A percentile compares a stretch with the other conserved stretches of the same genome.
Evolutionary conservation across 164 flowering plant genomes (phyloP).

Genomic region (Chloranthus sessilifolius): DNA sequence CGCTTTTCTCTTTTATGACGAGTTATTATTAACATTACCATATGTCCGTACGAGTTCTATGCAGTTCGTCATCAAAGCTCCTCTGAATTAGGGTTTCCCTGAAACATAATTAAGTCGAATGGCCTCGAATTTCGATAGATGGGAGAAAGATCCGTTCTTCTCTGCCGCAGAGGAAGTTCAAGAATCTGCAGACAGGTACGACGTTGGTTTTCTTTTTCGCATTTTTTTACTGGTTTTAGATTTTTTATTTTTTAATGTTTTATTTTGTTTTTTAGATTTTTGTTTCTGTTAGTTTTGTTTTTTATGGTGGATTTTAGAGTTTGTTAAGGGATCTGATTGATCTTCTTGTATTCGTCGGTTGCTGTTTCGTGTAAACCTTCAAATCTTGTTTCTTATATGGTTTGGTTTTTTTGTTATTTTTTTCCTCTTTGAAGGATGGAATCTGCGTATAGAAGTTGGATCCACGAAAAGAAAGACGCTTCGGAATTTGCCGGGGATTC

Average conservation of each 20-base stretch:
- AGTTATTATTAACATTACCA: no score
- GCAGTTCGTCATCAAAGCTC: background rate
- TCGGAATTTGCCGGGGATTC: constrained; percentile 30
- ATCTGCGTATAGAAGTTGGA: constrained; percentile 82
- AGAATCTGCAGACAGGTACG: constrained; percentile 86
- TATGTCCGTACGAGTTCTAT: no score
- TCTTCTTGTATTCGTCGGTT: no score
- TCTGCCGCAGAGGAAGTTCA: constrained; percentile 90
- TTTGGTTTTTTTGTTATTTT: constrained; percentile 6
- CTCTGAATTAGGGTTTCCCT: no score
- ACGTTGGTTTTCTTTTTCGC: background rate
- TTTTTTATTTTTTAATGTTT: constrained; percentile 7
- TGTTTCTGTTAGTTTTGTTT: constrained; percentile 11
- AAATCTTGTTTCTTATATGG: no score
- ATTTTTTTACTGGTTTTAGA: background rate
- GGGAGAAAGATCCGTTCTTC: constrained; percentile 96
- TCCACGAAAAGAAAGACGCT: constrained; percentile 47
- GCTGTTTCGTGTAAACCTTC: no score
- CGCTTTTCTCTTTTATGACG: no score
- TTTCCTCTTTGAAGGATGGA: constrained; percentile 64
- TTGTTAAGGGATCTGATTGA: background rate
- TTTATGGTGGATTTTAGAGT: background rate
- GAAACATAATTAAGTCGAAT: constrained; percentile 24
- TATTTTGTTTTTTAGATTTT: background rate
- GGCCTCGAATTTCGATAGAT: constrained; percentile 71